These are phyloP conservation scores for Diplodia corticola DNA, from an alignment of 2,329 filamentous ascomycete species.

Conservation along the genomic window DNA sequence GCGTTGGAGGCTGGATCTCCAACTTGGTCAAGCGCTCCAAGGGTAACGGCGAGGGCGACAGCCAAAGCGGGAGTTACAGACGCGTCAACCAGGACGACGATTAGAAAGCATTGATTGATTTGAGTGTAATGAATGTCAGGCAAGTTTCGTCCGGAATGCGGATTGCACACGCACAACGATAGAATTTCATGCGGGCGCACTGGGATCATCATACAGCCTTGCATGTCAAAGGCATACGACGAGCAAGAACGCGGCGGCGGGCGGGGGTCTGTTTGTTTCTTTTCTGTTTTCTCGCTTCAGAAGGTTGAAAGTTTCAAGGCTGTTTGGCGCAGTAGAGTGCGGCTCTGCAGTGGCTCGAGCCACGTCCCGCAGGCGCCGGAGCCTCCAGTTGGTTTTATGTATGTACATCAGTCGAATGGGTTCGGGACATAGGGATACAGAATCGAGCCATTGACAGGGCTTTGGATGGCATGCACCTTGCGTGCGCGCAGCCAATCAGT, in stretches of 20 bases:
- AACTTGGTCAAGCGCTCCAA: conserved; percentile 61
- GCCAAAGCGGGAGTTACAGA: conserved; percentile 48
- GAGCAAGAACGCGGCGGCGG: conserved; percentile 1
- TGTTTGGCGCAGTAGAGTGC: conserved; percentile 1
- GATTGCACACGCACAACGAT: conserved; percentile 19
- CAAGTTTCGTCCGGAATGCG: conserved; percentile 13
- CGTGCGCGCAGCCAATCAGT: conserved; percentile 5
- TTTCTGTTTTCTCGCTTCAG: not conserved
- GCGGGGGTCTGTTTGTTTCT: not conserved
- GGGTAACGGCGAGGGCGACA: conserved; percentile 46
- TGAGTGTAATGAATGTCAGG: not conserved
- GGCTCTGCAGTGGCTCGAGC: conserved; percentile 21
- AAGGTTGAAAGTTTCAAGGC: not conserved
- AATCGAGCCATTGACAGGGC: conserved; percentile 8
- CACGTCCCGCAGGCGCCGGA: conserved; percentile 13
- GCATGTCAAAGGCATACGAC: conserved; percentile 8
- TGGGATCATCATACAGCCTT: conserved; percentile 17
- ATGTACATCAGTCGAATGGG: conserved; percentile 15
- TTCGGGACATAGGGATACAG: conserved; percentile 14
- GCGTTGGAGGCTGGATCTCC: conserved; percentile 69
- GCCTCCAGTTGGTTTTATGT: conserved; percentile 10
- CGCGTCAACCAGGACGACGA: conserved; percentile 47
- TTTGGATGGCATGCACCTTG: conserved; percentile 11
- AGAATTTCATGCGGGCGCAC: conserved; percentile 19
- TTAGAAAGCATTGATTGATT: conserved; percentile 6